phyloP scores from a whole-genome alignment of 257 asterid species.

The Cruciata laevipes region DNA sequence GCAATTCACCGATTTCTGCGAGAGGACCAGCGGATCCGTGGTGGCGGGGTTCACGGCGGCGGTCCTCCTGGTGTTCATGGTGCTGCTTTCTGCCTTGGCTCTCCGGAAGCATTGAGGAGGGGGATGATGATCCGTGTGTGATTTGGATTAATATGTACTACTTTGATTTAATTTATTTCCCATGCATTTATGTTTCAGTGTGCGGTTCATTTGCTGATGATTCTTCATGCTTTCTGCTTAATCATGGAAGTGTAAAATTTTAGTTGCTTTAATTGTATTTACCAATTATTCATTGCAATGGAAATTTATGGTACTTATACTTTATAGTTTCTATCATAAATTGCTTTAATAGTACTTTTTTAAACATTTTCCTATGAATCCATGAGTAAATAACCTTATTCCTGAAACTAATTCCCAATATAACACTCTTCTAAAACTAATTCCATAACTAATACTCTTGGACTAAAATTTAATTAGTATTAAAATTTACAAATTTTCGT shows the following conservation, averaged over 20 bases:
- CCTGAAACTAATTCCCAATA: too few species aligned
- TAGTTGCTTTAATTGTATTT: neutral
- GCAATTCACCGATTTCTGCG: slow-evolving; percentile 55
- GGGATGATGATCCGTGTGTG: neutral
- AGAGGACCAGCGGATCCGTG: slow-evolving; percentile 42
- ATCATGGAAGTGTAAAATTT: neutral
- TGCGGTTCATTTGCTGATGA: neutral
- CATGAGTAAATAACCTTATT: too few species aligned
- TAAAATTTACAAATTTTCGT: too few species aligned
- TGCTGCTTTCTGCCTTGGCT: slow-evolving; percentile 46
- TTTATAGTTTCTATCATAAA: neutral
- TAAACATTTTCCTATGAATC: too few species aligned
- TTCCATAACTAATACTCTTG: too few species aligned
- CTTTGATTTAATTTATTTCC: neutral
- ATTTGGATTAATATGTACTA: neutral
- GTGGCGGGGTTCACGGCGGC: slow-evolving; percentile 42
- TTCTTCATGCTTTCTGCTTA: neutral
- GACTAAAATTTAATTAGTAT: too few species aligned
- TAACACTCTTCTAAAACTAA: too few species aligned
- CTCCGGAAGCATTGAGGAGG: slow-evolving; percentile 29
- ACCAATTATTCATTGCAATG: neutral
- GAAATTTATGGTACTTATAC: neutral
- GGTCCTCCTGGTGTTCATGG: slow-evolving; percentile 35
- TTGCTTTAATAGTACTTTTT: too few species aligned
- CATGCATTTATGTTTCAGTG: neutral